These are phyloP conservation scores for Candida glaebosa DNA, from an alignment of 805 yeast species.

Conservation along the genomic window DNA sequence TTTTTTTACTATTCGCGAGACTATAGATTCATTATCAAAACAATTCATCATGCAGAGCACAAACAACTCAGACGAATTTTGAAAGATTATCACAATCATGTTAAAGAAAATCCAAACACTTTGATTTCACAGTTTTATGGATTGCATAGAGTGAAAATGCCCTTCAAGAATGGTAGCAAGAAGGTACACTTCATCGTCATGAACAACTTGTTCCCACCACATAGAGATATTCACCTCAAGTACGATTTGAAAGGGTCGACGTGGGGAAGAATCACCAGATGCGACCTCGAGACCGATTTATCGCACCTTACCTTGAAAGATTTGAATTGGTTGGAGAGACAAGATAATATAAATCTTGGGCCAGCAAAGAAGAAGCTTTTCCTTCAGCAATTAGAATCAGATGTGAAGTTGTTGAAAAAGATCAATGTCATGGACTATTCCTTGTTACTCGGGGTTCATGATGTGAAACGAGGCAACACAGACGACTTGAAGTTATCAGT, in stretches of 20 bases:
- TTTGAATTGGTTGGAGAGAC: constrained; percentile 75
- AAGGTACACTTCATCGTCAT: constrained; percentile 92
- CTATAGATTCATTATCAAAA: constrained; percentile 89
- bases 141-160: constrained; percentile 87
- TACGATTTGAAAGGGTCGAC: constrained; percentile 94
- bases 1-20: constrained; percentile 94
- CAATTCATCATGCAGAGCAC: constrained; percentile 93
- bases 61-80: constrained; percentile 71
- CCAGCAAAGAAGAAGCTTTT: constrained; percentile 61
- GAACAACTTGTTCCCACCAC: constrained; percentile 96
- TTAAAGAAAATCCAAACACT: constrained; percentile 80
- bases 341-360: constrained; percentile 68
- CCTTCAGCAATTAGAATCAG: constrained; percentile 67
- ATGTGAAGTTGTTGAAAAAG: constrained; percentile 66
- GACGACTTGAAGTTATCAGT: constrained; percentile 36
- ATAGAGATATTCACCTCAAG: constrained; percentile 76
- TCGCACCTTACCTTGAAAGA: constrained; percentile 68
- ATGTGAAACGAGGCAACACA: constrained; percentile 49
- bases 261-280: constrained; percentile 64
- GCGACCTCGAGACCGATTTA: constrained; percentile 21
- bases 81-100: constrained; percentile 75
- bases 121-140: constrained; percentile 95
- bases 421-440: constrained; percentile 96
- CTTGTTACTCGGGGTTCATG: constrained; percentile 82
- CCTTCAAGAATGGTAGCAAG: constrained; percentile 55